Evolutionary conservation across 1,139 yeast genomes (phyloP), one percentile per base, ranked within the genome.

Genomic region (Taphrina sp.): DNA sequence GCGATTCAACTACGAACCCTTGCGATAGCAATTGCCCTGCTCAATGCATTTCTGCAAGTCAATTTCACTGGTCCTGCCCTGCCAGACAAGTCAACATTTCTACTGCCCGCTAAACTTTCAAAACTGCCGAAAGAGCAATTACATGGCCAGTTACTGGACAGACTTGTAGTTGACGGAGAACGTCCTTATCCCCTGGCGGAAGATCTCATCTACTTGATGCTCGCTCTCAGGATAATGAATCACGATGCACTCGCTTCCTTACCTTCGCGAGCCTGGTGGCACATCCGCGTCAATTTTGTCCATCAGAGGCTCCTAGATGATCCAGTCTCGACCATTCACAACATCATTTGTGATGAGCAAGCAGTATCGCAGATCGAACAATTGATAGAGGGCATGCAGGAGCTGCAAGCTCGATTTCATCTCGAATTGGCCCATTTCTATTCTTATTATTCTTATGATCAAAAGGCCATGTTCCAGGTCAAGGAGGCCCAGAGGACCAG

Each of bases 31-130:
- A 59, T 65, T 56, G 75, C 84, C 0, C 71, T 81, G 3, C 71
- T 88, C 35, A 89, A 88, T 65, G 67, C 79, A 1, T 90, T 85
- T 65, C 71, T 85, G 20, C 95, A 88, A 66, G 70, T 78, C 54
- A 90, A 90, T 67, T 86, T 77, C 66, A 87, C 96, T 0, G 97
- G 97, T 2, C 97, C 97, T 1, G 75, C 76, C 23, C 66, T 81
- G 0, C 74, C 74, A 0, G 65, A 72, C 35, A 70, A 69, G 2
- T 65, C 72, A 56, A 33, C 65, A 43, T 22, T 49, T 20, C 35
- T 59, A 12, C 39, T 52, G 12, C 61, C 62, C 12, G 36, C 51
- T 33, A 53, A 51, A 31, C 39, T 52, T 44, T 35, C 46, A 34
- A 29, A 58, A 29, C 10, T 64, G 19, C 49, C 63, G 61, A 39